Percentiles rank a stretch among this genome's conserved stretches.
Conservation (phyloP, 495 filamentous ascomycete genomes). For the Hyaloscypha bicolor region DNA sequence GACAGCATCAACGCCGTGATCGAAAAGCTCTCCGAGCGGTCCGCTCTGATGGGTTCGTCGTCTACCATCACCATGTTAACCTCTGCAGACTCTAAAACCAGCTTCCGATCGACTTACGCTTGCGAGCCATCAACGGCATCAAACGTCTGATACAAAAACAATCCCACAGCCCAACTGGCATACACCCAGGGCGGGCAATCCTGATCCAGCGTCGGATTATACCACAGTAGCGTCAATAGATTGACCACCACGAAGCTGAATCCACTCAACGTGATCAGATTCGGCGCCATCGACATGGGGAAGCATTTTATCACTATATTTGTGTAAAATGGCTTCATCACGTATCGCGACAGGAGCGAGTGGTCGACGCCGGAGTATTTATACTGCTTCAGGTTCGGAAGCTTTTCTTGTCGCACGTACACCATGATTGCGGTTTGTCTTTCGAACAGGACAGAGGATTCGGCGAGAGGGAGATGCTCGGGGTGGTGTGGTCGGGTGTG, state of each 20-base stretch:
- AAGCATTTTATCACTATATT: conserved; percentile 92
- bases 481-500: background rate
- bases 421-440: conserved; percentile 50
- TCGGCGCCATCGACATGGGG: conserved; percentile 91
- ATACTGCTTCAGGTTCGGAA: conserved; percentile 87
- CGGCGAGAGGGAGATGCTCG: background rate
- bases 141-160: conserved; percentile 98
- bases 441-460: too few species aligned
- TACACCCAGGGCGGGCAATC: conserved; percentile 97
- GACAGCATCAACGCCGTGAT: conserved; percentile 95
- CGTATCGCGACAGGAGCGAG: conserved; percentile 83
- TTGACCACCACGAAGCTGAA: conserved; percentile 92
- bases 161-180: conserved; percentile 80
- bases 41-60: conserved; percentile 91
- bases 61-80: conserved; percentile 43
- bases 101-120: conserved; percentile 59
- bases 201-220: conserved; percentile 90
- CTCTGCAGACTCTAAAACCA: background rate
- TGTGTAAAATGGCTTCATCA: conserved; percentile 97
- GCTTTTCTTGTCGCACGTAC: conserved; percentile 89
- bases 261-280: conserved; percentile 84
- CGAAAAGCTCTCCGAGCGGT: conserved; percentile 93
- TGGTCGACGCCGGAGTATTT: conserved; percentile 91
- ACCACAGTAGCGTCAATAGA: conserved; percentile 92
- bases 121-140: conserved; percentile 96